Percentiles rank a stretch among this genome's conserved stretches.
Conservation (phyloP, 345 rosid genomes). For the Eucalyptus albens region DNA sequence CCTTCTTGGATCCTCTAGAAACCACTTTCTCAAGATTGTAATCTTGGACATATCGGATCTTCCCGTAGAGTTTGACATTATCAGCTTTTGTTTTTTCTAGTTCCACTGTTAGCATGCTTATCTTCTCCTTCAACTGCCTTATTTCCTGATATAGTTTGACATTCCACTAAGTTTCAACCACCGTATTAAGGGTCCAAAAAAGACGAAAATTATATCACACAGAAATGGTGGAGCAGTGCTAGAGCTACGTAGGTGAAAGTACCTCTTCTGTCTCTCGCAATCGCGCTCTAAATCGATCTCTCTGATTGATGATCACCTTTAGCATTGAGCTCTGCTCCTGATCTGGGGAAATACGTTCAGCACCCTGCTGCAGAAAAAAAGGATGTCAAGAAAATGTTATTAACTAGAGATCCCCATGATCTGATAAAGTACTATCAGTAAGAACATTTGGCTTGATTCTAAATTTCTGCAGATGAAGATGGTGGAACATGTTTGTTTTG, state of each 20-base stretch:
- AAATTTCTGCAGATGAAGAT: background rate
- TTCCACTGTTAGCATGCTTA: conserved; percentile 55
- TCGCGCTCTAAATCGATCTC: conserved; percentile 84
- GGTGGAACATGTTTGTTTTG: background rate
- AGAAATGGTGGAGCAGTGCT: background rate
- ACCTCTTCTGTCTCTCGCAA: conserved; percentile 95
- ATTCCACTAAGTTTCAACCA: background rate
- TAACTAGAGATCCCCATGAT: background rate
- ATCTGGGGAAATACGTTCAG: conserved; percentile 61
- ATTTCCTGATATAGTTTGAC: conserved; percentile 43
- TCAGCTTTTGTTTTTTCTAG: conserved; percentile 93
- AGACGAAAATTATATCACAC: background rate
- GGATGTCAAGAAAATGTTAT: background rate
- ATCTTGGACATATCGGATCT: conserved; percentile 93
- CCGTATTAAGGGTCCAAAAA: background rate
- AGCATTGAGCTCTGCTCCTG: conserved; percentile 98
- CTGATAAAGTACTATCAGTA: background rate
- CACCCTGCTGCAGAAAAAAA: conserved; percentile 36
- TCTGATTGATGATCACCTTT: conserved; percentile 91
- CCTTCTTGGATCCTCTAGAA: conserved; percentile 96
- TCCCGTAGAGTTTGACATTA: conserved; percentile 91
- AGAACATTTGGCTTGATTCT: background rate
- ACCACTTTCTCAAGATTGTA: conserved; percentile 89
- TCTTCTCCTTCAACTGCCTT: conserved; percentile 83
- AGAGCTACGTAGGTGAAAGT: background rate